A percentile compares a stretch with the other conserved stretches of the same genome.
Conservation (phyloP, 306 rosid species). For the Hippophae gyantsensis region DNA sequence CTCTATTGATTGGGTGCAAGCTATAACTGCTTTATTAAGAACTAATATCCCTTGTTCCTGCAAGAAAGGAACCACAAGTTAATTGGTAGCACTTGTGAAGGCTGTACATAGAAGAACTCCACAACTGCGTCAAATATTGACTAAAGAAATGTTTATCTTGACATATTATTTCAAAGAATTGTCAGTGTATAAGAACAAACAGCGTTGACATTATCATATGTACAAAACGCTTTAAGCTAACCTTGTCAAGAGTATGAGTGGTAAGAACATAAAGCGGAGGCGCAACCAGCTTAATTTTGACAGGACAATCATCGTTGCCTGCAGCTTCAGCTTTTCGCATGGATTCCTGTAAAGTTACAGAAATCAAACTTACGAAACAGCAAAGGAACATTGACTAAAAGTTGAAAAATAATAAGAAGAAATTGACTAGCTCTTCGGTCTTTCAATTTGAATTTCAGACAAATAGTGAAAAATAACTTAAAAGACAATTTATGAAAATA, state of each 20-base stretch:
- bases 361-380: no score
- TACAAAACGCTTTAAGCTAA: constrained; percentile 16
- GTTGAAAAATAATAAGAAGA: no score
- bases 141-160: no score
- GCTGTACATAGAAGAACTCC: neutral
- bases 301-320: constrained; percentile 87
- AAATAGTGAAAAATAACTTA: no score
- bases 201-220: constrained; percentile 4
- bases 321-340: constrained; percentile 95
- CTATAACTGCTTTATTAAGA: constrained; percentile 58
- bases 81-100: neutral
- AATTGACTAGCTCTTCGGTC: no score
- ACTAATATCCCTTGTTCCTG: constrained; percentile 92
- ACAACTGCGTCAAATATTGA: neutral
- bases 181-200: neutral
- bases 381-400: no score
- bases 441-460: no score
- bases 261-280: constrained; percentile 95
- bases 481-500: no score
- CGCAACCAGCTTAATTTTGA: constrained; percentile 94
- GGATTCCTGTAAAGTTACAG: constrained; percentile 51
- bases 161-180: no score
- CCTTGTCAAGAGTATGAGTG: constrained; percentile 98
- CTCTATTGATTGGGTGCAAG: constrained; percentile 77
- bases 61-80: neutral